Evolutionary conservation across 805 yeast species (phyloP), one percentile per base, ranked within the genome.

Genomic region (Dipodascus albidus): DNA sequence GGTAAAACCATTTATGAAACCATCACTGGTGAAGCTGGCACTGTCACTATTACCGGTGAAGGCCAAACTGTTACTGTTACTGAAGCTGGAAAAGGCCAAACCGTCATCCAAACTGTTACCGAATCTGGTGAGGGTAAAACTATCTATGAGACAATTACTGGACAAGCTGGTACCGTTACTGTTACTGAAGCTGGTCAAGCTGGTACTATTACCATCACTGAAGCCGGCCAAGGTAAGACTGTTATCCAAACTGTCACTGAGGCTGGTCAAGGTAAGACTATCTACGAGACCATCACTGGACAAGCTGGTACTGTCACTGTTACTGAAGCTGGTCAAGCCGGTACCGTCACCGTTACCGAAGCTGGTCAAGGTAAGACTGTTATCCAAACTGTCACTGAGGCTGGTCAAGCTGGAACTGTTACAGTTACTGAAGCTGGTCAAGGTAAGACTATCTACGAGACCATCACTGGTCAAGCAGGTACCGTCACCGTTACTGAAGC

Each of bases 201-300:
- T 14, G 55, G 56, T n/a, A 54, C 60, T 22, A 63, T 56, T 33
- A 54, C 53, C 6, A 19, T 19, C 63, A 11, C 64, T 11, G 60
- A 54, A n/a, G 55, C 58, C 9, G 59, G 52, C 33, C 35, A 23
- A 4, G 50, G 53, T 17, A 47, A 50, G 49, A 59, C 64, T 8
- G 54, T 52, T 14, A 38, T 19, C n/a, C n/a, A n/a, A n/a, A 33
- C 22, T 9, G 51, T 19, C 2, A 52, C 59, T 24, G 55, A 49
- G 9, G 15, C 38, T 31, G 38, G 38, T 31, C 14, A 31, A 31
- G 38, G 9, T 27, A 6, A 52, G 17, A 49, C 27, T 20, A 21
- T 42, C n/a, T 22, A 20, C 11, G 51, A 11, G 2, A 52, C 59
- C 31, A 54, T 50, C 15, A 31, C 38, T 31, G 38, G 38, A 9